phyloP scores from a whole-genome alignment of 2,329 filamentous ascomycete genomes.

The Metarhizium album region DNA sequence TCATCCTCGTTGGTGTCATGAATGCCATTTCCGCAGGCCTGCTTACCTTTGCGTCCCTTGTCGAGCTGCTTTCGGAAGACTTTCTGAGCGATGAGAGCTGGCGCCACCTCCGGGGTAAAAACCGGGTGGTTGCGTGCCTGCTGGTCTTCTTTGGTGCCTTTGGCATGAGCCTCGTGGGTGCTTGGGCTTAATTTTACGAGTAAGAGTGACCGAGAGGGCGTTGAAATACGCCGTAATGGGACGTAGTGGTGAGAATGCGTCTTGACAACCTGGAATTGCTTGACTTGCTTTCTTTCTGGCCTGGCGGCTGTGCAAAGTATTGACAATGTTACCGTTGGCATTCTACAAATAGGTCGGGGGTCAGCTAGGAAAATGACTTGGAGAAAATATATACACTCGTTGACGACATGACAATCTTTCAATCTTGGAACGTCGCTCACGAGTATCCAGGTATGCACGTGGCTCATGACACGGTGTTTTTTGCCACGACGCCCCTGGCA shows the following conservation, averaged over 20 bases:
- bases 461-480: constrained; percentile 39
- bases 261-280: not conserved
- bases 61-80: constrained; percentile 63
- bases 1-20: constrained; percentile 63
- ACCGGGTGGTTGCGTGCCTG: constrained; percentile 42
- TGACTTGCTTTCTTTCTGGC: not conserved
- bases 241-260: constrained; percentile 1
- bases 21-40: constrained; percentile 63
- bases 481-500: constrained; percentile 50
- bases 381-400: not conserved
- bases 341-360: not conserved
- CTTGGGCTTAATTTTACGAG: constrained; percentile 40
- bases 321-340: not conserved
- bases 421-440: too few relatives aligned
- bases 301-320: not conserved
- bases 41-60: constrained; percentile 60
- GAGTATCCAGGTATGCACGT: not conserved
- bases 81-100: constrained; percentile 57
- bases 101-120: constrained; percentile 40
- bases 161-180: constrained; percentile 53
- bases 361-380: not conserved
- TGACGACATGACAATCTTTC: too few relatives aligned
- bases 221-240: not conserved
- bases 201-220: not conserved
- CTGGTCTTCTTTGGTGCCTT: constrained; percentile 49